Evolutionary conservation across 257 asterid genomes (phyloP).

Genomic region (Craterostigma plantagineum): DNA sequence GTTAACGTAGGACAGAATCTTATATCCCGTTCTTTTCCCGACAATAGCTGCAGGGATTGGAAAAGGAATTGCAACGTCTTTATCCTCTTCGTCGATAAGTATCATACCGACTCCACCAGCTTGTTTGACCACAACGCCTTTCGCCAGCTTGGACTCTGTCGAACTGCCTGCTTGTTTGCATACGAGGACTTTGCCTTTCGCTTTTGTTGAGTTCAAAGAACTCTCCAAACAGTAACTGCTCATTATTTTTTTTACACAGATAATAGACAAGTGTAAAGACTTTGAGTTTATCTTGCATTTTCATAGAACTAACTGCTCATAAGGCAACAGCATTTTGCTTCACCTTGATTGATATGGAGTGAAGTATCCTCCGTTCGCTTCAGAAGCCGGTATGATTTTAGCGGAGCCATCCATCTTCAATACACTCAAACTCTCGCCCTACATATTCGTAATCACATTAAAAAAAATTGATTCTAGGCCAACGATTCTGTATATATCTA

Average conservation of each 20-base stretch:
- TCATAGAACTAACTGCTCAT: background rate
- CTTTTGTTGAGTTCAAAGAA: conserved; percentile 63
- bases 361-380: conserved; percentile 74
- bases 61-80: conserved; percentile 78
- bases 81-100: conserved; percentile 67
- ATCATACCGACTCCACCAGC: conserved; percentile 92
- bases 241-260: conserved; percentile 14
- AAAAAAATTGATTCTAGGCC: too few relatives aligned
- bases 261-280: conserved; percentile 10
- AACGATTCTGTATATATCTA: background rate
- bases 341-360: conserved; percentile 99
- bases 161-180: conserved; percentile 80
- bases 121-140: conserved; percentile 50
- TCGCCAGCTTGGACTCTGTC: conserved; percentile 66
- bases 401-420: conserved; percentile 28
- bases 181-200: conserved; percentile 61
- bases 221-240: conserved; percentile 86
- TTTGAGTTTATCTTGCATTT: conserved; percentile 2
- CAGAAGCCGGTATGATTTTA: conserved; percentile 52
- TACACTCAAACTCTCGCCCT: conserved; percentile 78
- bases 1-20: conserved; percentile 55
- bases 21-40: conserved; percentile 32
- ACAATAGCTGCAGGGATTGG: conserved; percentile 77
- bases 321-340: conserved; percentile 57
- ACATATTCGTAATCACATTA: background rate